Base-by-base conservation (phyloP, 495 filamentous ascomycete genomes). In the Aspergillus baeticus region DNA sequence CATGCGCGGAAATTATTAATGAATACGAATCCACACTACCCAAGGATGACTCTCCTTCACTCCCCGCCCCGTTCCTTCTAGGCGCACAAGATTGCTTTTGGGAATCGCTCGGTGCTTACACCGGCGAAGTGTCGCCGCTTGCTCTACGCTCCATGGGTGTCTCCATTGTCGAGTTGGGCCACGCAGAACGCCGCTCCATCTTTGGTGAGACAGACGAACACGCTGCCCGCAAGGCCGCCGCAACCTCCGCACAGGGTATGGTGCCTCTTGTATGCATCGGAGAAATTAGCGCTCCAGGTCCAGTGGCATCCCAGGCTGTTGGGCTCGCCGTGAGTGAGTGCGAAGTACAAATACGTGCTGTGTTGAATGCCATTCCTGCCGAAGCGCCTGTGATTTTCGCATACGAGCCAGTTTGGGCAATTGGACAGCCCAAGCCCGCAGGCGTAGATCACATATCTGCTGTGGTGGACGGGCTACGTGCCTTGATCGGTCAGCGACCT, bases 391-490 rank as follows among this genome's bases (percentile, higher is more conserved):
- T 93, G 17, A 84, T 92, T 13, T 78, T 94, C 36, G 91, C 90
- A 3, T 96, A 96, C 66, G 91, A 96, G 74, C 90, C 90, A 10
- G 88, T 93, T 1, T 95, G 90, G 90, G 90, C 90, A 0, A 95
- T 95, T 70, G 90, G 90, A 3, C 81, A 88, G 23, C 72, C 74
- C 0, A 76, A 84, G 60, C 90, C 90, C n/a, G 91, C 91, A 3
- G 73, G 75, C 8, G 79, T 82, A 23, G 84, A 87, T 54, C 85
- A 94, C 69, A 89, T 96, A 4, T 76, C 81, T 4, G 79, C 74
- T 33, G 89, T 92, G n/a, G 83, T 87, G 43, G 74, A 77, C 59
- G 78, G 78, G 6, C 73, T 95, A 38, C 76, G 84, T 35, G 58
- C 64, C 3, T 67, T 76, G 2, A 63, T 79, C 50, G 72, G 71